phyloP scores from a whole-genome alignment of 306 rosid genomes.

The Citrullus mucosospermus region DNA sequence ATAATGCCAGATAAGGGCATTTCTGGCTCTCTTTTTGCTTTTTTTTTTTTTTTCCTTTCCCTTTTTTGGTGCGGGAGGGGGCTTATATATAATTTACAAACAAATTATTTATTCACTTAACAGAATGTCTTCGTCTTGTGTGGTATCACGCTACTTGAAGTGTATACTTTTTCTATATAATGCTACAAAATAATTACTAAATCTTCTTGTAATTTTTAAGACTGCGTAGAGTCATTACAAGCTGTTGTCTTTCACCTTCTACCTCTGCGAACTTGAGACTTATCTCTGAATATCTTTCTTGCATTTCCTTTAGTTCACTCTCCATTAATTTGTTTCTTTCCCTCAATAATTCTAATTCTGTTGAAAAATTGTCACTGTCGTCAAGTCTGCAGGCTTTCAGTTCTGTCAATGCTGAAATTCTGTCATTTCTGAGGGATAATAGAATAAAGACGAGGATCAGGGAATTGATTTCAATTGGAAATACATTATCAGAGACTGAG shows the following conservation, averaged over 20 bases:
- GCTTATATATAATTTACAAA: conserved; percentile 15
- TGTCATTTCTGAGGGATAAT: conserved; percentile 20
- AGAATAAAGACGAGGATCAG: conserved; percentile 3
- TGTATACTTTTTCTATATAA: conserved; percentile 15
- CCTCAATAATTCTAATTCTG: conserved; percentile 37
- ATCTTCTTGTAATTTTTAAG: conserved; percentile 49
- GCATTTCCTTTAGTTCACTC: conserved; percentile 91
- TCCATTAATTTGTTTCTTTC: conserved; percentile 74
- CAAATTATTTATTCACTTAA: conserved; percentile 43
- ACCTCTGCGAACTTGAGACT: conserved; percentile 97
- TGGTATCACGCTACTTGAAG: conserved; percentile 21
- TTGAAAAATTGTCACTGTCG: conserved; percentile 8
- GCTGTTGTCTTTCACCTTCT: conserved; percentile 96
- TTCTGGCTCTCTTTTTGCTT: not conserved
- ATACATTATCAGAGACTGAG: not conserved
- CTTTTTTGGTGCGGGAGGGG: not conserved
- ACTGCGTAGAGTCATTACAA: conserved; percentile 78
- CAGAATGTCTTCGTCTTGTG: not conserved
- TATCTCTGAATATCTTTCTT: conserved; percentile 94
- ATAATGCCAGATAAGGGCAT: not conserved
- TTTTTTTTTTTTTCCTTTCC: not conserved
- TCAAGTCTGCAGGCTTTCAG: conserved; percentile 2
- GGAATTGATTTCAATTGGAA: not conserved
- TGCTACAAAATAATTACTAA: conserved; percentile 13
- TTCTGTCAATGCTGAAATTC: conserved; percentile 18